A percentile compares a stretch with the other conserved stretches of the same genome.
phyloP scores from a whole-genome alignment of 192 early-diverging fungal species.

The Coemansia sp. region DNA sequence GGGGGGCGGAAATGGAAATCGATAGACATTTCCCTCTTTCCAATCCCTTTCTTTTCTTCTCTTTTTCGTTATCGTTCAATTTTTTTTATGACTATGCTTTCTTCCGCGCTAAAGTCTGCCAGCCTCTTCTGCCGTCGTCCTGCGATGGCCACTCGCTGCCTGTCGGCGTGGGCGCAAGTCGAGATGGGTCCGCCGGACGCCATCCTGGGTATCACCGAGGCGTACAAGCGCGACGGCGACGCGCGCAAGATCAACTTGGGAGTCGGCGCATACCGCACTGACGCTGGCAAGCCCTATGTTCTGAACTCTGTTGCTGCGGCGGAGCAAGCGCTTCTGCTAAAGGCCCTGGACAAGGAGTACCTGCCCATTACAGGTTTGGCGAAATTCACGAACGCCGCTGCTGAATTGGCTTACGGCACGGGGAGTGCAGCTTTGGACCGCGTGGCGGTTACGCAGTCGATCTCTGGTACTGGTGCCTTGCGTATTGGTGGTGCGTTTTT shows the following conservation, averaged over 20 bases:
- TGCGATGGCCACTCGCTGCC: neutral
- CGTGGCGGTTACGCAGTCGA: slow-evolving; percentile 89
- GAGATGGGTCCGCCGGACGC: slow-evolving; percentile 74
- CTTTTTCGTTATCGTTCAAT: neutral
- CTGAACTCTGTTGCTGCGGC: slow-evolving; percentile 90
- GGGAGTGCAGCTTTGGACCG: slow-evolving; percentile 70
- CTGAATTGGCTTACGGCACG: slow-evolving; percentile 83
- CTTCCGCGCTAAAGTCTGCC: slow-evolving; percentile 15
- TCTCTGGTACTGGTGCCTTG: slow-evolving; percentile 98
- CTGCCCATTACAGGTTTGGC: slow-evolving; percentile 92
- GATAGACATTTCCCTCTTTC: neutral
- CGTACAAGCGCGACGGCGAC: slow-evolving; percentile 90
- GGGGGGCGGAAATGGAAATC: neutral
- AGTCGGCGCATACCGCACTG: slow-evolving; percentile 97
- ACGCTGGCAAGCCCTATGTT: slow-evolving; percentile 91
- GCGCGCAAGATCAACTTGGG: slow-evolving; percentile 97
- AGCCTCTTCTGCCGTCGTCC: slow-evolving; percentile 2
- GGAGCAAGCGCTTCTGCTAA: slow-evolving; percentile 71
- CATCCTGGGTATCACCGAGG: slow-evolving; percentile 89
- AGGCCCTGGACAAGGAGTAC: slow-evolving; percentile 93
- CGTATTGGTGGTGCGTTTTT: slow-evolving; percentile 93
- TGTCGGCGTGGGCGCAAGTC: slow-evolving; percentile 37
- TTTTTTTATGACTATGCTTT: slow-evolving; percentile 16
- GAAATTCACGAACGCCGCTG: slow-evolving; percentile 80
- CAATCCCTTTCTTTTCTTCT: neutral